Percentiles rank a stretch among this genome's conserved stretches.
phyloP scores from a whole-genome alignment of 192 early-diverging fungal species.

The Rhizophagus sp. region DNA sequence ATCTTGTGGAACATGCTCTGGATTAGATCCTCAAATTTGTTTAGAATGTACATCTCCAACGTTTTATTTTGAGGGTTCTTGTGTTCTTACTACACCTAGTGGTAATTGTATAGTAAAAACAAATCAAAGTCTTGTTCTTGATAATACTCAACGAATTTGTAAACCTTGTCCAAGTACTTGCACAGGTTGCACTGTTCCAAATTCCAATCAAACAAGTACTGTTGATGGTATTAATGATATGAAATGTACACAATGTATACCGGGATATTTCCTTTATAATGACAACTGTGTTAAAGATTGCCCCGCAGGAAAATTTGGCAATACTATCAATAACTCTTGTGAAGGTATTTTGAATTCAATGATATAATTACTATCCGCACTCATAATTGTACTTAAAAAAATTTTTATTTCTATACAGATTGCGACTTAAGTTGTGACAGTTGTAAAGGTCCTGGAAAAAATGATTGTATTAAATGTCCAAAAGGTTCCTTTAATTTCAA shows the following conservation, averaged over 20 bases:
- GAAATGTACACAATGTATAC: conserved; percentile 9
- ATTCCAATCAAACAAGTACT: not conserved
- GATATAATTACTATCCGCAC: not conserved
- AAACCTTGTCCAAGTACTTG: conserved; percentile 22
- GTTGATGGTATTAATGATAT: not conserved
- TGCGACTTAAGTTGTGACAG: not conserved
- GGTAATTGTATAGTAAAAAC: not conserved
- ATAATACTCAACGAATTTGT: not conserved
- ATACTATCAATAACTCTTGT: not conserved
- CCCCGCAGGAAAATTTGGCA: not conserved
- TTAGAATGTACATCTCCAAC: not conserved
- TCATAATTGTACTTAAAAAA: not conserved
- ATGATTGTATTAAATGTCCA: conserved; percentile 11
- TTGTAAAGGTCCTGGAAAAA: not conserved
- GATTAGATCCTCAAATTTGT: not conserved
- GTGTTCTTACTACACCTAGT: not conserved
- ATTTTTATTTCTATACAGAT: not conserved
- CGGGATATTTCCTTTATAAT: conserved; percentile 7
- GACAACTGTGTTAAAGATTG: conserved; percentile 1
- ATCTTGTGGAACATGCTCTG: not conserved
- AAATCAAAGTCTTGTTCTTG: not conserved
- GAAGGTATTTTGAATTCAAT: conserved; percentile 17
- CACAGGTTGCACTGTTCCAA: not conserved
- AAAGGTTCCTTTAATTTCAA: not conserved
- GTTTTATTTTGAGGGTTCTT: not conserved